A percentile compares a stretch with the other conserved stretches of the same genome.
These are phyloP conservation scores for Malus hybrid DNA, from an alignment of 331 rosid species.

Conservation along the genomic window DNA sequence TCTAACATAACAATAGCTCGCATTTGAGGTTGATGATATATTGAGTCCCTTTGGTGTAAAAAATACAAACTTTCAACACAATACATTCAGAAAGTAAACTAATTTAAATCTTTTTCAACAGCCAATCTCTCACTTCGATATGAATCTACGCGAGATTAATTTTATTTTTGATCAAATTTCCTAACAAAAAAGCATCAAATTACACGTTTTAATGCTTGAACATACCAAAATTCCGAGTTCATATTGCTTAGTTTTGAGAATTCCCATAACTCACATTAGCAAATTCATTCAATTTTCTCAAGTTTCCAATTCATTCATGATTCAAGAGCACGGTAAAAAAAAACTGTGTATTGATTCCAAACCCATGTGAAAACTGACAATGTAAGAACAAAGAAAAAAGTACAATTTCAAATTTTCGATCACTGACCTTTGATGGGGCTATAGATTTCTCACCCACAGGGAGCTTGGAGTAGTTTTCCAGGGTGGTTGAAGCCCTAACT, in stretches of 20 bases:
- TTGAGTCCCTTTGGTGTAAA: not conserved
- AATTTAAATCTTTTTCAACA: not conserved
- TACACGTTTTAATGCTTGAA: not conserved
- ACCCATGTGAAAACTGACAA: not conserved
- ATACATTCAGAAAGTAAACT: not conserved
- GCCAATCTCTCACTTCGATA: not conserved
- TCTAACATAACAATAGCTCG: not conserved
- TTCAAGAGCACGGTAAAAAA: not conserved
- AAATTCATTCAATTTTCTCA: not conserved
- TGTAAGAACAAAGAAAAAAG: not conserved
- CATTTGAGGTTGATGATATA: not conserved
- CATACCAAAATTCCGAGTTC: not conserved
- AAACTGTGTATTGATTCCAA: not conserved
- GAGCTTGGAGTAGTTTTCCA: slow-evolving; percentile 51
- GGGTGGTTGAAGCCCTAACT: slow-evolving; percentile 66
- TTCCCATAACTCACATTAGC: not conserved
- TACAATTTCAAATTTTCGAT: not conserved
- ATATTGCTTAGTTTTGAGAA: not conserved
- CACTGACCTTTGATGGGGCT: slow-evolving; percentile 50
- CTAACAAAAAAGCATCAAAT: not conserved
- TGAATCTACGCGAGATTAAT: not conserved
- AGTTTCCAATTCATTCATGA: not conserved
- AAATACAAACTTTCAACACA: not conserved
- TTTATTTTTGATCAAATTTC: not conserved
- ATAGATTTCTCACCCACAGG: slow-evolving; percentile 43